Percentiles rank a stretch among this genome's conserved stretches.
Evolutionary conservation across 306 rosid genomes (phyloP).

Genomic region (Medicago lupulina): DNA sequence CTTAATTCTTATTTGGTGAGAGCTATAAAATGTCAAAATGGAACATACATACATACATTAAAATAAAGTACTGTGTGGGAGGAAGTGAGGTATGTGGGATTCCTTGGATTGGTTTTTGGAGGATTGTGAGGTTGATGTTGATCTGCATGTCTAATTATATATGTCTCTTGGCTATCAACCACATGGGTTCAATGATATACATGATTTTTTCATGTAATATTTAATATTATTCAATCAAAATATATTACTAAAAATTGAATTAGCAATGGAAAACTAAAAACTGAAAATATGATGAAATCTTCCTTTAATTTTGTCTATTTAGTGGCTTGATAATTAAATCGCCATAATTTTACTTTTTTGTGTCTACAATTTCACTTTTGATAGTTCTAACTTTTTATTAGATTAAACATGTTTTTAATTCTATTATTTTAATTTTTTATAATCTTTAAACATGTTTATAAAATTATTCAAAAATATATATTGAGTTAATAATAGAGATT

Average conservation of each 20-base stretch:
- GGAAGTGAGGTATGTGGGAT: neutral
- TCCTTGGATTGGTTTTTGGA: slow-evolving; percentile 56
- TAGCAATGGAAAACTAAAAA: neutral
- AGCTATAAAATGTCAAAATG: slow-evolving; percentile 32
- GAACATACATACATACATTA: slow-evolving; percentile 19
- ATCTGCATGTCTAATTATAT: neutral
- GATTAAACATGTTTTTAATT: too few species aligned
- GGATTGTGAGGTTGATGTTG: slow-evolving; percentile 62
- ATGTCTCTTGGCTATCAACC: slow-evolving; percentile 37
- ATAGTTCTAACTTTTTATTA: neutral
- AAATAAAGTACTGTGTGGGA: neutral
- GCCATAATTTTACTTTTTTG: too few species aligned
- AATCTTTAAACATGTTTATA: too few species aligned
- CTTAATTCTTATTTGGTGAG: slow-evolving; percentile 24
- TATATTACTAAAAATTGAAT: neutral
- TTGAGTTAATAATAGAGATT: too few species aligned
- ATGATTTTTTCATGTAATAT: neutral
- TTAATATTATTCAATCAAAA: neutral
- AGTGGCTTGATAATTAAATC: too few species aligned
- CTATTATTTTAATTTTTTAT: too few species aligned
- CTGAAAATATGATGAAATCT: too few species aligned
- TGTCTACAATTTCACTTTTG: neutral
- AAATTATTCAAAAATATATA: too few species aligned
- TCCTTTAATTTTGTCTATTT: too few species aligned
- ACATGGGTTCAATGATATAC: slow-evolving; percentile 12